Evolutionary conservation across 2,329 filamentous ascomycete genomes (phyloP).

Genomic region (Lachnellula willkommii): DNA sequence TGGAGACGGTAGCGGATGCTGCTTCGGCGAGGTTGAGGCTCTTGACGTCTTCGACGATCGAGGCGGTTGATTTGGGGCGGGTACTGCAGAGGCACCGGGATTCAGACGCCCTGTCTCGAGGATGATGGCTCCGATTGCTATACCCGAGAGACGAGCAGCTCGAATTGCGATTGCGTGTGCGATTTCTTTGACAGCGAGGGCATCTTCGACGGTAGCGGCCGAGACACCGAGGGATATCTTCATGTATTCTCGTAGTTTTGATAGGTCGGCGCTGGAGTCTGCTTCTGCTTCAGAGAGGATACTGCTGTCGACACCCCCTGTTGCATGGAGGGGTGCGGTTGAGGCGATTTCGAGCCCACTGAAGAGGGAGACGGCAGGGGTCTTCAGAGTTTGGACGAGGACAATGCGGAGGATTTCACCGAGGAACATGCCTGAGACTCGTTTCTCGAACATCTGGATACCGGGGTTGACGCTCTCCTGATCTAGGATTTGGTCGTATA

Average conservation of each 20-base stretch:
- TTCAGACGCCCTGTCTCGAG: conserved; percentile 72
- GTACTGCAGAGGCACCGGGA: conserved; percentile 23
- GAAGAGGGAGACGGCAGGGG: conserved; percentile 66
- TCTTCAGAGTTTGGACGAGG: conserved; percentile 65
- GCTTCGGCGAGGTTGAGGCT: conserved; percentile 22
- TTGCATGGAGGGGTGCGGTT: conserved; percentile 67
- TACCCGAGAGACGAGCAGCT: conserved; percentile 79
- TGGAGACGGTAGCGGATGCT: conserved; percentile 22
- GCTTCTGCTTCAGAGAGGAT: conserved; percentile 83
- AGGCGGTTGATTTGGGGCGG: conserved; percentile 19
- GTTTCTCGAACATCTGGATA: conserved; percentile 98
- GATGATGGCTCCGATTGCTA: conserved; percentile 80
- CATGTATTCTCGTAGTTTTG: conserved; percentile 69
- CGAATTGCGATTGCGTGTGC: conserved; percentile 80
- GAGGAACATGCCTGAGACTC: conserved; percentile 95
- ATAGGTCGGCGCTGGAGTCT: conserved; percentile 68
- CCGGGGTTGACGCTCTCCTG: conserved; percentile 80
- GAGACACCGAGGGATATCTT: conserved; percentile 72
- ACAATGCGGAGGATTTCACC: conserved; percentile 85
- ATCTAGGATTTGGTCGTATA: conserved; percentile 77
- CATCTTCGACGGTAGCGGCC: conserved; percentile 74
- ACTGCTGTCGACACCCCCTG: conserved; percentile 88
- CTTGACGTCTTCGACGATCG: conserved; percentile 26
- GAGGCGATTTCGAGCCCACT: conserved; percentile 65
- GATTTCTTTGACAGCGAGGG: conserved; percentile 78